A percentile compares a stretch with the other conserved stretches of the same genome.
Evolutionary conservation across 2,329 filamentous ascomycete species (phyloP).

Genomic region (Trichoderma polysporum): DNA sequence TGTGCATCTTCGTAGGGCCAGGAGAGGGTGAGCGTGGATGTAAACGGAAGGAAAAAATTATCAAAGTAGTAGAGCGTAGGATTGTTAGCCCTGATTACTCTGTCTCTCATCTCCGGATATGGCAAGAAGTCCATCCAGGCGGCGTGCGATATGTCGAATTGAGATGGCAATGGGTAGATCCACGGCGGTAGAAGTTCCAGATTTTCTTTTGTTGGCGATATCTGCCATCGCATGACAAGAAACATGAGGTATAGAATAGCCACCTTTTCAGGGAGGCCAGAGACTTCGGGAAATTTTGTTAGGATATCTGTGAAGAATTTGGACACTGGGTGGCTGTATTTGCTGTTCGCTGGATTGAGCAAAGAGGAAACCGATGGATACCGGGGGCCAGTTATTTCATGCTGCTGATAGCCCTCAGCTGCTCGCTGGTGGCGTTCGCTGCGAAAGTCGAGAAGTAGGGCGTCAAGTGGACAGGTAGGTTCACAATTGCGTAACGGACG

Average conservation of each 20-base stretch:
- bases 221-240: constrained; percentile 80
- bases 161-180: constrained; percentile 64
- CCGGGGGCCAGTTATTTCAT: constrained; percentile 69
- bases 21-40: constrained; percentile 71
- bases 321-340: constrained; percentile 71
- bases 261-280: constrained; percentile 75
- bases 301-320: constrained; percentile 85
- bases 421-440: constrained; percentile 65
- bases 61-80: constrained; percentile 63
- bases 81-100: constrained; percentile 53
- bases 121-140: constrained; percentile 82
- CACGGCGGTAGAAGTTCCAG: constrained; percentile 75
- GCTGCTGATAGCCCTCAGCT: constrained; percentile 61
- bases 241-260: constrained; percentile 86
- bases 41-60: constrained; percentile 81
- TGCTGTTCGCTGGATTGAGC: constrained; percentile 65
- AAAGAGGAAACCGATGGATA: constrained; percentile 80
- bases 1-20: constrained; percentile 81
- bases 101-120: constrained; percentile 74
- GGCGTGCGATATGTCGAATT: constrained; percentile 68
- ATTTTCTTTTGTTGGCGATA: constrained; percentile 75
- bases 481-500: constrained; percentile 56
- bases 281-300: constrained; percentile 77
- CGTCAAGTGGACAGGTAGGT: constrained; percentile 75
- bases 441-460: constrained; percentile 77